A percentile compares a stretch with the other conserved stretches of the same genome.
Evolutionary conservation across 495 filamentous ascomycete species (phyloP).

Genomic region (Glarea lozoyensis): DNA sequence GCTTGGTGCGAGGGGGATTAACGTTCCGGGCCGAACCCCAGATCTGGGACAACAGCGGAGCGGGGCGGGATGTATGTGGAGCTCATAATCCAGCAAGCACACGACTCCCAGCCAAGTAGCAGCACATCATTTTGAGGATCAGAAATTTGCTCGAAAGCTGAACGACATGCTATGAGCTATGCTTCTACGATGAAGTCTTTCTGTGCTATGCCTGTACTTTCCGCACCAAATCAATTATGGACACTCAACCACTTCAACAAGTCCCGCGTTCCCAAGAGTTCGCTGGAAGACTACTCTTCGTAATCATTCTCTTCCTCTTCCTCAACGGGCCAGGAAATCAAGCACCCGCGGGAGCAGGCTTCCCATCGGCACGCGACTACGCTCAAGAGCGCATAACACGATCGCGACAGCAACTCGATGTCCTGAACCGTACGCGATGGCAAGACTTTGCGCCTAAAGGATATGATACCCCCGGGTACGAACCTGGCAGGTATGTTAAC

Average conservation of each 20-base stretch:
- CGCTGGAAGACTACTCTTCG: conserved; percentile 18
- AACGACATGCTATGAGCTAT: no score
- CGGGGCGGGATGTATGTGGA: no score
- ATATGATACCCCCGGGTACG: conserved; percentile 19
- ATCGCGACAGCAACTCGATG: conserved; percentile 48
- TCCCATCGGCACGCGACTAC: conserved; percentile 30
- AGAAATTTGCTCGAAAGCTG: no score
- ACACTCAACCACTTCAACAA: conserved; percentile 12
- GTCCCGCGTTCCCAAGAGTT: conserved; percentile 17
- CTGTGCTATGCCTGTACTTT: neutral
- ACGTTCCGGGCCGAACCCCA: no score
- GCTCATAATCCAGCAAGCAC: no score
- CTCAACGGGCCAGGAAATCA: no score
- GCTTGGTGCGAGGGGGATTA: no score
- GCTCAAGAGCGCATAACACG: conserved; percentile 29
- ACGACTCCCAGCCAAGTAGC: no score
- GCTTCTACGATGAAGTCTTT: conserved; percentile 7
- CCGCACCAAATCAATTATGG: neutral
- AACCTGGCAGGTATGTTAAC: conserved; percentile 56
- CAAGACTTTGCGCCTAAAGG: conserved; percentile 55
- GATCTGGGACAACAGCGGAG: no score
- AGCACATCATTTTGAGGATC: no score
- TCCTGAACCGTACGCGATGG: conserved; percentile 66
- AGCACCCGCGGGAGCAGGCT: conserved; percentile 24
- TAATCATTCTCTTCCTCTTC: conserved; percentile 29